Percentiles rank a stretch among this genome's conserved stretches.
These are phyloP conservation scores for Ligustrum vulgare DNA, from an alignment of 257 asterid species.

Conservation along the genomic window DNA sequence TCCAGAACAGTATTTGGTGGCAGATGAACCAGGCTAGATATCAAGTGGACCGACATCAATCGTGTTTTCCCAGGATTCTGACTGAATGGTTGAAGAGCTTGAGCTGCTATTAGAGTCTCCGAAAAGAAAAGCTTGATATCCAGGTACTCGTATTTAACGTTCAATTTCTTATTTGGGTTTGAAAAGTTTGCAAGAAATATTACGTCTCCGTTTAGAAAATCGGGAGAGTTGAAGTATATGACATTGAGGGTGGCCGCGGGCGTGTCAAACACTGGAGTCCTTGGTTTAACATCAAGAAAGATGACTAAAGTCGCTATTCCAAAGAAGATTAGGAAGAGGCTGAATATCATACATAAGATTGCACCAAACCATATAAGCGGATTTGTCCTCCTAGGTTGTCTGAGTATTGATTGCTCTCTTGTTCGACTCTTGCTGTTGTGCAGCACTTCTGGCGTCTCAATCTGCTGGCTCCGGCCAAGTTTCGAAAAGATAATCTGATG, in stretches of 20 bases:
- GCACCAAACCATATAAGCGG: conserved; percentile 74
- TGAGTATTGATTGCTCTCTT: conserved; percentile 52
- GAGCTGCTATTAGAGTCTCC: conserved; percentile 51
- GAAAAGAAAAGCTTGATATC: conserved; percentile 59
- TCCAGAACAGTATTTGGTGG: conserved; percentile 62
- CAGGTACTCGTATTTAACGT: conserved; percentile 60
- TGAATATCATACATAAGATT: conserved; percentile 63
- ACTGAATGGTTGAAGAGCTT: conserved; percentile 54
- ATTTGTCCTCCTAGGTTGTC: conserved; percentile 49
- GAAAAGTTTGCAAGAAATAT: conserved; percentile 72
- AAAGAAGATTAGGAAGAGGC: conserved; percentile 62
- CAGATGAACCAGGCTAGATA: conserved; percentile 55
- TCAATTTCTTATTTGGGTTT: conserved; percentile 75
- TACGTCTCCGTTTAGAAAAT: conserved; percentile 54
- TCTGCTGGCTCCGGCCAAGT: conserved; percentile 37
- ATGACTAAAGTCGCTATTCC: conserved; percentile 64
- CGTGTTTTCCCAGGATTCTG: conserved; percentile 45
- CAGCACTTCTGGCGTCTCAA: conserved; percentile 33
- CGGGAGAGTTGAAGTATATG: conserved; percentile 49
- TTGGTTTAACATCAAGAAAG: conserved; percentile 58
- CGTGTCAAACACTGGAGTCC: conserved; percentile 64
- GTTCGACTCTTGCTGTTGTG: conserved; percentile 37
- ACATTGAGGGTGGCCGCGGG: conserved; percentile 57
- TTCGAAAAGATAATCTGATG: conserved; percentile 37
- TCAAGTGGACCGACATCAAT: conserved; percentile 54